Evolutionary conservation across 225 moss, liverwort and hornwort species (phyloP).

Genomic region (Ulota crispa): DNA sequence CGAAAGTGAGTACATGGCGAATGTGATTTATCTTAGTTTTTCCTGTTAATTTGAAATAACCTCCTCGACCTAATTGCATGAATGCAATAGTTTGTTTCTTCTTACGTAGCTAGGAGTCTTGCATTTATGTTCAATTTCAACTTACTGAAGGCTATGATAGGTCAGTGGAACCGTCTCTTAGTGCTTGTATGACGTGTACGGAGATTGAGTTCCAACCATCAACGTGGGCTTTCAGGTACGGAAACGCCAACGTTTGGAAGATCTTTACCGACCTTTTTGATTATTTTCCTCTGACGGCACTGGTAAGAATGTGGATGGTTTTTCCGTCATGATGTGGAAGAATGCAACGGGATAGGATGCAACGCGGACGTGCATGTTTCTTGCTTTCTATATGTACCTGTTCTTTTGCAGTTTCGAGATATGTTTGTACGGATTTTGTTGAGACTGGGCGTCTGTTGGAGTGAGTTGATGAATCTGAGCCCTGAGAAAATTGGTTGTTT

Average conservation of each 20-base stretch:
- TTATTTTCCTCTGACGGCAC: slow-evolving; percentile 75
- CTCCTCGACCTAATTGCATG: neutral
- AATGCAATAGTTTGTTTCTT: neutral
- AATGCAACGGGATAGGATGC: neutral
- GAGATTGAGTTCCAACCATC: neutral
- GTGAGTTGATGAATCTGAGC: neutral
- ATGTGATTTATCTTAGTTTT: neutral
- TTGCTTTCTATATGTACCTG: neutral
- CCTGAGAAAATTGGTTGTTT: neutral
- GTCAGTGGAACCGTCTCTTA: too few species aligned
- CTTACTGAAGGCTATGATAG: too few species aligned
- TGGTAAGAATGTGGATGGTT: slow-evolving; percentile 26
- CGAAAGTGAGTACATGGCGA: slow-evolving; percentile 43
- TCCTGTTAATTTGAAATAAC: neutral
- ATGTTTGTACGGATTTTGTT: neutral
- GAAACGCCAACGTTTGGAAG: slow-evolving; percentile 90
- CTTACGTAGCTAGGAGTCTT: neutral
- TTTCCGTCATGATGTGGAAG: neutral
- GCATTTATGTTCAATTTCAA: neutral
- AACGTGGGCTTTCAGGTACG: slow-evolving; percentile 35
- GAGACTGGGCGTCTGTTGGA: neutral
- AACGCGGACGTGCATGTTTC: neutral
- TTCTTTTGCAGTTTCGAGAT: neutral
- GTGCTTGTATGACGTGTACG: neutral
- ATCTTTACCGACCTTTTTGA: slow-evolving; percentile 83